phyloP scores from a whole-genome alignment of 2,329 filamentous ascomycete genomes.

The Mollisiaceae sp. region DNA sequence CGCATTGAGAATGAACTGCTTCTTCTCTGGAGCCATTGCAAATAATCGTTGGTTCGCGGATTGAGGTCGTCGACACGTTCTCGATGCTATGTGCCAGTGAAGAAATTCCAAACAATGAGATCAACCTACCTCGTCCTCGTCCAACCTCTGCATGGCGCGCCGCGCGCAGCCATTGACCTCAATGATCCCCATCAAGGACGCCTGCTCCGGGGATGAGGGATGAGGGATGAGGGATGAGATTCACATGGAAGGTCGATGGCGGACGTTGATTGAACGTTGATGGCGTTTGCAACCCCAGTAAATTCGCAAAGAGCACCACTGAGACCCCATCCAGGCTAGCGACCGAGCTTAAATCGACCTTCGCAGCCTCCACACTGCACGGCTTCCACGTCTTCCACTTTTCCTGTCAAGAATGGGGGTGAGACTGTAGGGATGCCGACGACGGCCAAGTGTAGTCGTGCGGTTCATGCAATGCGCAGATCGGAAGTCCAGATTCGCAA shows the following conservation, averaged over 20 bases:
- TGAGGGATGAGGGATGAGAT: background rate
- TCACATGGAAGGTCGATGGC: background rate
- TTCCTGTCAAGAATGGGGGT: background rate
- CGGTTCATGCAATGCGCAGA: background rate
- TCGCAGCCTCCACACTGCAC: too few relatives aligned
- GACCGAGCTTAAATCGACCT: slow-evolving; percentile 6
- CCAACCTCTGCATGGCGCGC: background rate
- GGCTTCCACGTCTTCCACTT: background rate
- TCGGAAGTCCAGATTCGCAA: slow-evolving; percentile 7
- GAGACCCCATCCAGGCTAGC: slow-evolving; percentile 1
- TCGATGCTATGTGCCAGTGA: background rate
- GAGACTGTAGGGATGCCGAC: too few relatives aligned
- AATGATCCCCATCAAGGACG: background rate
- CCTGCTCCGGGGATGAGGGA: background rate
- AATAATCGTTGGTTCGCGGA: background rate
- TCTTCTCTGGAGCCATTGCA: slow-evolving; percentile 40
- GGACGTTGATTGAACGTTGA: slow-evolving; percentile 31
- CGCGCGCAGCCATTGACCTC: background rate
- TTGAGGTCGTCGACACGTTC: slow-evolving; percentile 11
- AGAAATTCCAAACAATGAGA: background rate
- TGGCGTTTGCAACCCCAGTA: slow-evolving; percentile 30
- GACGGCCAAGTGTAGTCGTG: background rate
- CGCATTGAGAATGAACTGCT: slow-evolving; percentile 55
- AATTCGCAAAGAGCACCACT: slow-evolving; percentile 16
- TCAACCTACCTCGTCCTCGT: background rate